Evolutionary conservation across 768 basidiomycete genomes (phyloP).

Genomic region (Trametes meyenii): DNA sequence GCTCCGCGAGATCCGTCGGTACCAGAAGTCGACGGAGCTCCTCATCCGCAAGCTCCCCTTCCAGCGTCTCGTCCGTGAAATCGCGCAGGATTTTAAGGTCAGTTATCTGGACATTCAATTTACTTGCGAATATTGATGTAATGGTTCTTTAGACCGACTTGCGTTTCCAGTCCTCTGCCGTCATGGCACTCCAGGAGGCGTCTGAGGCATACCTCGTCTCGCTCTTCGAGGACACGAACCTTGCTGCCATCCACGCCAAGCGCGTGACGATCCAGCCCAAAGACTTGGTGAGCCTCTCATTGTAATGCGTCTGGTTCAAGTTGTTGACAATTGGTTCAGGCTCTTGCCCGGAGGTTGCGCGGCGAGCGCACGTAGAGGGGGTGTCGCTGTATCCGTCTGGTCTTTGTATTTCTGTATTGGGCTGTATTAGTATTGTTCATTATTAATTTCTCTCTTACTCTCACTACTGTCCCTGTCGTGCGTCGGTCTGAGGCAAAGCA

Average conservation of each 20-base stretch:
- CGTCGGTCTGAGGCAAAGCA: background rate
- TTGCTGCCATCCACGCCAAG: constrained; percentile 57
- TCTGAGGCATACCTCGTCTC: constrained; percentile 50
- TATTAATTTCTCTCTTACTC: constrained; percentile 22
- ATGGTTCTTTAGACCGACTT: constrained; percentile 29
- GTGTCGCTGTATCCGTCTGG: constrained; percentile 8
- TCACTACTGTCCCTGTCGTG: background rate
- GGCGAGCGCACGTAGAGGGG: constrained; percentile 44
- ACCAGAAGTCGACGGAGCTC: constrained; percentile 44
- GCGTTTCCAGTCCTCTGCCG: constrained; percentile 67
- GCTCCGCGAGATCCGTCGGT: constrained; percentile 43
- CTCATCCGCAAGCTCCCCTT: constrained; percentile 58
- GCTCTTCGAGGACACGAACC: constrained; percentile 50
- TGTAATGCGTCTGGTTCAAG: background rate
- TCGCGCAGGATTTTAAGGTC: constrained; percentile 69
- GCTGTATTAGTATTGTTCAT: constrained; percentile 27
- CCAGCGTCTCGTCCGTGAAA: constrained; percentile 67
- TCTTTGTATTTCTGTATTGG: constrained; percentile 22
- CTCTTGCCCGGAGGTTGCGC: constrained; percentile 51
- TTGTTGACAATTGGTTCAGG: constrained; percentile 14
- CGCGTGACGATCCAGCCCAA: constrained; percentile 59
- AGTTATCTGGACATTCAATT: background rate
- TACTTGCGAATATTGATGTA: background rate
- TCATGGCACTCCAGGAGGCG: constrained; percentile 64
- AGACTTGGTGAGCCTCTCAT: constrained; percentile 37